These are phyloP conservation scores for Xylaria telfairii DNA, from an alignment of 495 filamentous ascomycete genomes.

Conservation along the genomic window DNA sequence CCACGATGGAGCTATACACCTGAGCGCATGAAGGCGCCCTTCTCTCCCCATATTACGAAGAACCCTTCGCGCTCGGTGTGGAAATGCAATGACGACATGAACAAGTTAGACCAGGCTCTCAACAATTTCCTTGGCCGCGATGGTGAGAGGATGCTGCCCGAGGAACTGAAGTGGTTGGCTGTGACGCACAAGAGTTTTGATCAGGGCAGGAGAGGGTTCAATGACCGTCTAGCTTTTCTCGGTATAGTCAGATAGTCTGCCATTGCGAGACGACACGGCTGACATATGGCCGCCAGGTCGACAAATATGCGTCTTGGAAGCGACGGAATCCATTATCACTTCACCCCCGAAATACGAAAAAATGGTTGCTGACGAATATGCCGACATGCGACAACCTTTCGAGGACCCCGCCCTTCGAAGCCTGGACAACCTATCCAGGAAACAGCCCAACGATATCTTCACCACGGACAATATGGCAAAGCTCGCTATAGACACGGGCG, in stretches of 20 bases:
- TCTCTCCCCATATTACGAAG: conserved; percentile 56
- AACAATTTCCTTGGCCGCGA: conserved; percentile 69
- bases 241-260: conserved; percentile 62
- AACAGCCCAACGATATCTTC: conserved; percentile 61
- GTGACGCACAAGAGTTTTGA: conserved; percentile 99
- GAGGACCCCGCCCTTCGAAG: conserved; percentile 74
- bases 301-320: conserved; percentile 79
- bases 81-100: conserved; percentile 75
- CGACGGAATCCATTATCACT: conserved; percentile 71
- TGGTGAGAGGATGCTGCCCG: conserved; percentile 74
- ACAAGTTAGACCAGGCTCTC: conserved; percentile 76
- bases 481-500: conserved; percentile 71
- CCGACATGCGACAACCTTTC: conserved; percentile 67
- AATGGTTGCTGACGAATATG: conserved; percentile 44
- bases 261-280: neutral
- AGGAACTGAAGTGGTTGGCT: conserved; percentile 95
- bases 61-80: conserved; percentile 57
- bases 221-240: conserved; percentile 88
- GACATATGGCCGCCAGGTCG: conserved; percentile 61
- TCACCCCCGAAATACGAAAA: conserved; percentile 39
- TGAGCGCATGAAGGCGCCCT: conserved; percentile 76
- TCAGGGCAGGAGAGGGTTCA: conserved; percentile 90
- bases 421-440: conserved; percentile 67
- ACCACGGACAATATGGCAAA: conserved; percentile 65
- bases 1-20: conserved; percentile 89